Base-by-base conservation (phyloP, 257 asterid genomes). In the Penstemon newberryi region DNA sequence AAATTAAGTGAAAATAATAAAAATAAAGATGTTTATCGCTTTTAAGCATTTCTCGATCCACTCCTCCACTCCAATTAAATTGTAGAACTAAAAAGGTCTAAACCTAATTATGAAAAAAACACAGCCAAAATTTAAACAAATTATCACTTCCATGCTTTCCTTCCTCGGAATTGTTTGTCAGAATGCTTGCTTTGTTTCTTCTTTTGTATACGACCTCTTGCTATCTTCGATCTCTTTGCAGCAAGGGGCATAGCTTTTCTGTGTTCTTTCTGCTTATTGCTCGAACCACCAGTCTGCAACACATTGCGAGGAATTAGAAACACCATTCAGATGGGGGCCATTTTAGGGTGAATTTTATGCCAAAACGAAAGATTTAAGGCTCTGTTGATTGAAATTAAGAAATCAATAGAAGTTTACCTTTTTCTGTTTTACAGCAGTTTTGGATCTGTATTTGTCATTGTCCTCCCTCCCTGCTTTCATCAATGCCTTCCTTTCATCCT, bases 121-220 rank as follows among this genome's bases (percentile, higher is more conserved):
- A 8, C n/a, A 19, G 60, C 10, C 60, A 54, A 25, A 7, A 58
- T 7, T 25, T 3, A 15, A n/a, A 49, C 50, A 11, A 42, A 9
- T 15, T 36, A 72, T 71, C 81, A 87, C 72, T 93, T 93, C 98
- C 98, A 93, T 64, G 98, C 98, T 81, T 90, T 93, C 78, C 89
- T 85, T 49, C 97, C 98, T 33, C 96, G 91, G 75, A 88, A 88
- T 63, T 93, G 96, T 60, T 85, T 90, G 77, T 88, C 85, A 2
- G 92, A 40, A 0, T 76, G 77, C 10, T 67, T 67, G 38, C 66
- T 69, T 58, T 70, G 70, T 63, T 15, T 88, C 87, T 84, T 88
- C 79, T 83, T 90, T 63, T 77, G 80, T 13, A 40, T 47, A 33
- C 90, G 84, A 44, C 84, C 67, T 78, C 59, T 83, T 39, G 84